Percentiles rank a stretch among this genome's conserved stretches.
Conservation (phyloP, 345 rosid species). For the Eucalyptus coolabah region DNA sequence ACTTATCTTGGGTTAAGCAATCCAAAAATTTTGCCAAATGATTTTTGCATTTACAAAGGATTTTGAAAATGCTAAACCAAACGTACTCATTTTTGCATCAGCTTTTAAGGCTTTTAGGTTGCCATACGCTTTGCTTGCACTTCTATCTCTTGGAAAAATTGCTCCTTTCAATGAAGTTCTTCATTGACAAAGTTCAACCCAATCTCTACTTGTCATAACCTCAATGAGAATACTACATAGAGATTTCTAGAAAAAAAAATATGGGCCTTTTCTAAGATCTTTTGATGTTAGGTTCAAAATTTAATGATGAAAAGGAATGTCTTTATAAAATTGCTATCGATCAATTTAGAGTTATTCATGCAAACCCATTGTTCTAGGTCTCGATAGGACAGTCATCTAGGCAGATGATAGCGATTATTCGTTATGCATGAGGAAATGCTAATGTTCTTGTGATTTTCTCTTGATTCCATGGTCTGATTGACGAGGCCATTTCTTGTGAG, state of each 20-base stretch:
- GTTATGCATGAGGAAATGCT: not conserved
- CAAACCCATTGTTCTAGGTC: not conserved
- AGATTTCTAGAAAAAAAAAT: no score
- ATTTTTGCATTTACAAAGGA: no score
- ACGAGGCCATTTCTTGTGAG: no score
- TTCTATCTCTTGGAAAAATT: not conserved
- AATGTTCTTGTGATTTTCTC: not conserved
- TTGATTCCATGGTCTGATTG: not conserved
- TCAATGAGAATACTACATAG: not conserved
- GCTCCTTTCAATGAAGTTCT: not conserved
- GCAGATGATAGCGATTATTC: not conserved
- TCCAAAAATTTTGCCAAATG: no score
- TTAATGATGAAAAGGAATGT: not conserved
- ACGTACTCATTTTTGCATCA: rapidly evolving
- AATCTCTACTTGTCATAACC: not conserved
- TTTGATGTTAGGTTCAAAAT: not conserved
- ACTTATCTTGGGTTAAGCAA: not conserved
- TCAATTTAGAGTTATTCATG: not conserved
- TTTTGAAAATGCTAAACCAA: not conserved
- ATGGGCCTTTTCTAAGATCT: not conserved
- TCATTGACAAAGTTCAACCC: not conserved
- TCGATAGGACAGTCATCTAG: not conserved
- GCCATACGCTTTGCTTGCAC: not conserved
- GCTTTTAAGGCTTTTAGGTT: not conserved
- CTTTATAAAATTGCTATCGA: not conserved